Evolutionary conservation across 257 asterid species (phyloP).

Genomic region (Cinchona pubescens): DNA sequence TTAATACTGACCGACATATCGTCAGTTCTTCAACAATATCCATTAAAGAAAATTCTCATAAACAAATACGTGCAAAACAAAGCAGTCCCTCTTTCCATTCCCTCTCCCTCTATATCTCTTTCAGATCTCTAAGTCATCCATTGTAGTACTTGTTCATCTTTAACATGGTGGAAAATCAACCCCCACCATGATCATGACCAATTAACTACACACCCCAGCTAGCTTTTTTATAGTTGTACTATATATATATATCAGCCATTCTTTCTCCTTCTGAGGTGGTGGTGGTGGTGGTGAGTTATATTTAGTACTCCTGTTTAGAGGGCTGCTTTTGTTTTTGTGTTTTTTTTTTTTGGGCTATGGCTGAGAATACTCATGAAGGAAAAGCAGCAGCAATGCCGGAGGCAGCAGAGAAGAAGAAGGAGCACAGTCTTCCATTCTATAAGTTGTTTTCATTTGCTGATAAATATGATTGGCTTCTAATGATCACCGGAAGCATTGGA

Average conservation of each 20-base stretch:
- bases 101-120: not conserved
- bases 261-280: not conserved
- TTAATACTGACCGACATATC: conserved; percentile 19
- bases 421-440: conserved; percentile 44
- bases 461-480: conserved; percentile 34
- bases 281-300: not conserved
- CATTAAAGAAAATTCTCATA: not conserved
- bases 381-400: conserved; percentile 28
- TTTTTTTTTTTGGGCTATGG: conserved; percentile 26
- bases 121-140: conserved; percentile 16
- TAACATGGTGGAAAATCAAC: not conserved
- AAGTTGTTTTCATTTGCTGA: conserved; percentile 47
- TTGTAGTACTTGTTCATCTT: not conserved
- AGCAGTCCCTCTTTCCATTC: not conserved
- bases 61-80: not conserved
- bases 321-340: not conserved
- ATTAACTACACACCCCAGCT: not conserved
- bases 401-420: conserved; percentile 48
- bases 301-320: not conserved
- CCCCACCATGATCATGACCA: not conserved
- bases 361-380: conserved; percentile 38
- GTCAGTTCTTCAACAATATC: conserved; percentile 14
- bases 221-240: not conserved
- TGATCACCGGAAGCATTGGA: conserved; percentile 51
- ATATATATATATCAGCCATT: too few relatives aligned